phyloP scores from a whole-genome alignment of 148 eudicot species.

The Euryodendron excelsum region DNA sequence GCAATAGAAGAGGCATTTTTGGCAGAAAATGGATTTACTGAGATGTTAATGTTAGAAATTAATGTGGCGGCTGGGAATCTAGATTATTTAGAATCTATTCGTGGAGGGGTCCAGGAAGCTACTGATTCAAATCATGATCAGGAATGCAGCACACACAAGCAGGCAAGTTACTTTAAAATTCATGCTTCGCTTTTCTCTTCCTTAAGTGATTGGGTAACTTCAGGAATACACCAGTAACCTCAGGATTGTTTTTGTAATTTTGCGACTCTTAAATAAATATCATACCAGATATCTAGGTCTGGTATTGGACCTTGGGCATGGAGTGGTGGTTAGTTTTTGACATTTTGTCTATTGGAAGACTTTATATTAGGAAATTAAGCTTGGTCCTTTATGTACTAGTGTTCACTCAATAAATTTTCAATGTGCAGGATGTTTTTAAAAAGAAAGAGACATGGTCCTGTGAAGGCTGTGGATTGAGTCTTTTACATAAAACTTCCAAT shows the following conservation, averaged over 20 bases:
- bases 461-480: conserved; percentile 68
- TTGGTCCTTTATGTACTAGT: not conserved
- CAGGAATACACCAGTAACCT: not conserved
- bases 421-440: conserved; percentile 38
- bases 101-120: conserved; percentile 51
- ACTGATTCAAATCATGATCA: conserved; percentile 54
- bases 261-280: not conserved
- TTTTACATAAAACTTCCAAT: conserved; percentile 46
- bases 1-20: conserved; percentile 93
- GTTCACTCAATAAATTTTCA: conserved; percentile 5
- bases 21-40: conserved; percentile 84
- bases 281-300: not conserved
- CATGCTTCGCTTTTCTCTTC: conserved; percentile 9
- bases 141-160: conserved; percentile 34
- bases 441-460: conserved; percentile 49
- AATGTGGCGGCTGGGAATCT: conserved; percentile 72
- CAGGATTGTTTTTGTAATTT: not conserved
- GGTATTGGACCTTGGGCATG: not conserved
- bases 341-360: too few relatives aligned
- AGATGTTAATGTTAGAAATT: conserved; percentile 80
- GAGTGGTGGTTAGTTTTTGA: not conserved
- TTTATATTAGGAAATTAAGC: not conserved
- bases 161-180: conserved; percentile 45
- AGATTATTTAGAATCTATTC: conserved; percentile 42
- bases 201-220: not conserved